A percentile compares a stretch with the other conserved stretches of the same genome.
Conservation (phyloP, 306 rosid species). For the Prunus persica region DNA sequence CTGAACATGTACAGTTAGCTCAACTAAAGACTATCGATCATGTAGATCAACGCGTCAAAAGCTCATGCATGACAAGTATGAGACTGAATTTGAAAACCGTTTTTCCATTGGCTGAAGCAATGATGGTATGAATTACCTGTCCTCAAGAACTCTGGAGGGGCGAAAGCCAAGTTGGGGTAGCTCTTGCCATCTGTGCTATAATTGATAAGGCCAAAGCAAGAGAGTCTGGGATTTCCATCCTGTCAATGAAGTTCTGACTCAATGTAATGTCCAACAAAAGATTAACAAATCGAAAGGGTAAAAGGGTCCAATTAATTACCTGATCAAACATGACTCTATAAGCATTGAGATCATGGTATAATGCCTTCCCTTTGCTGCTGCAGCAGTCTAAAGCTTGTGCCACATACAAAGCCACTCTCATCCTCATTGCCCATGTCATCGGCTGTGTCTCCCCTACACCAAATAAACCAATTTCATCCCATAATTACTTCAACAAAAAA, state of each 20-base stretch:
- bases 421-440: constrained; percentile 98
- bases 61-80: background rate
- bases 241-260: constrained; percentile 31
- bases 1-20: constrained; percentile 36
- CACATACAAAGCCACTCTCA: constrained; percentile 83
- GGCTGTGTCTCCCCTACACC: constrained; percentile 78
- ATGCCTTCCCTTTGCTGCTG: constrained; percentile 64
- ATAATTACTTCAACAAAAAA: background rate
- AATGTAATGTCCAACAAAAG: constrained; percentile 23
- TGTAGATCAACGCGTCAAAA: background rate
- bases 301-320: constrained; percentile 31
- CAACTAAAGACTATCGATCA: background rate
- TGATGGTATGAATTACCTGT: constrained; percentile 49
- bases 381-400: constrained; percentile 94
- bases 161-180: constrained; percentile 85
- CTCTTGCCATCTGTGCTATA: constrained; percentile 89
- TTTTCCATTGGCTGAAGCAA: constrained; percentile 3
- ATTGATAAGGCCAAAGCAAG: constrained; percentile 96
- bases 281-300: background rate
- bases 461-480: background rate
- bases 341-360: constrained; percentile 92
- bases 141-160: constrained; percentile 85
- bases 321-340: constrained; percentile 85
- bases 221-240: constrained; percentile 88
- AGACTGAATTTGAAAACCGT: background rate